A percentile compares a stretch with the other conserved stretches of the same genome.
Evolutionary conservation across 2,329 filamentous ascomycete species (phyloP).

Genomic region (Talaromyces sp.): DNA sequence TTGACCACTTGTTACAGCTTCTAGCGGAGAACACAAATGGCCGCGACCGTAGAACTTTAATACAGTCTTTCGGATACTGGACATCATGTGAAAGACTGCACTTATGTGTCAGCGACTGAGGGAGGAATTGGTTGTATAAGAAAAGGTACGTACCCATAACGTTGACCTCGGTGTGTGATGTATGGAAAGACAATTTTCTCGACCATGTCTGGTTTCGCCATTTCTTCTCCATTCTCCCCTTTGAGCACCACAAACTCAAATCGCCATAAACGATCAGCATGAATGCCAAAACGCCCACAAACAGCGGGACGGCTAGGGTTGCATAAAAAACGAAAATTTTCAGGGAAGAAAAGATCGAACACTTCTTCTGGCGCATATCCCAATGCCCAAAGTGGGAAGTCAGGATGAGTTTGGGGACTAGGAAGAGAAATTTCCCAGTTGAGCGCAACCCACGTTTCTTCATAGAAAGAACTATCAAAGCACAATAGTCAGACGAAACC

Average conservation of each 20-base stretch:
- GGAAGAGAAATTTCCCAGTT: slow-evolving; percentile 42
- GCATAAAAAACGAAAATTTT: slow-evolving; percentile 41
- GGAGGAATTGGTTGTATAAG: neutral
- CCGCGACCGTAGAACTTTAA: slow-evolving; percentile 40
- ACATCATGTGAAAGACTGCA: slow-evolving; percentile 22
- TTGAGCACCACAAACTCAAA: slow-evolving; percentile 32
- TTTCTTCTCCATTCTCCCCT: slow-evolving; percentile 22
- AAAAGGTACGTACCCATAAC: slow-evolving; percentile 1
- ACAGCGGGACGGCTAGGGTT: slow-evolving; percentile 39
- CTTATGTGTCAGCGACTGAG: slow-evolving; percentile 8
- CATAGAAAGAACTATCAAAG: neutral
- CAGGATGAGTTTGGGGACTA: slow-evolving; percentile 41
- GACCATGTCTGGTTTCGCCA: slow-evolving; percentile 24
- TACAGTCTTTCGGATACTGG: slow-evolving; percentile 41
- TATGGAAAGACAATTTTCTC: slow-evolving; percentile 24
- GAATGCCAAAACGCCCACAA: slow-evolving; percentile 40
- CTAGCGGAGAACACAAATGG: slow-evolving; percentile 43
- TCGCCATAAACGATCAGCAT: slow-evolving; percentile 38
- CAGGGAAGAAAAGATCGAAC: slow-evolving; percentile 45
- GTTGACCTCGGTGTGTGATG: slow-evolving; percentile 16
- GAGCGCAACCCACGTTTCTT: slow-evolving; percentile 41
- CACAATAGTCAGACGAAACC: neutral
- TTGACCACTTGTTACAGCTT: slow-evolving; percentile 44
- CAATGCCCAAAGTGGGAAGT: slow-evolving; percentile 44
- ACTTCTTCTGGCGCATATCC: slow-evolving; percentile 43